Evolutionary conservation across 176 grass and related monocot genomes (phyloP), one percentile per base, ranked within the genome.

Genomic region (Typha latifolia): DNA sequence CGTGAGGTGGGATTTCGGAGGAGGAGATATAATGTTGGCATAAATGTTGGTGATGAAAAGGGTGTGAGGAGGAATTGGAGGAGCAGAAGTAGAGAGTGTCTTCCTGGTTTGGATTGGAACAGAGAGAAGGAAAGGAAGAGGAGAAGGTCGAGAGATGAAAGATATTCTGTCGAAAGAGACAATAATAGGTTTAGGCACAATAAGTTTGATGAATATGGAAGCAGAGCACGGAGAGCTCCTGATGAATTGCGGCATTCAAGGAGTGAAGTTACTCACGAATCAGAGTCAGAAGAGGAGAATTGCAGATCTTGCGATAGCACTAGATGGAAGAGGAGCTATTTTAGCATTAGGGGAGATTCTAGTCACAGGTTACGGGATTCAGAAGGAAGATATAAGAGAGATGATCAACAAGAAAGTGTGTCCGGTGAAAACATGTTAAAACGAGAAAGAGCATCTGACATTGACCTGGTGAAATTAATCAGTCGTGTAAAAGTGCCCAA

Each of bases 101-200:
- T 9, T 59, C 18, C 5, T 12, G 59, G 14, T 21, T 69, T 2
- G 12, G 79, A 78, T 37, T 74, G 79, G 79, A 48, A 13, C 49
- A 66, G 74, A 15, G 55, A 27, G 32, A 79, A 76, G 12, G 74
- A 76, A 13, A 71, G 74, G 70, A 66, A 71, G 3, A 2, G 48
- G 49, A 75, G 64, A 49, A 82, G 57, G 47, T 72, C 79, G 1
- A 63, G 63, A 16, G 84, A 87, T 59, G 72, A 80, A 49, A 76
- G 80, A 71, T 76, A 14, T 76, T 63, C 16, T 59, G 53, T 59
- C n/a, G 53, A 76, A 16, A 87, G 76, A 72, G 82, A 78, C 48
- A 80, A 87, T 49, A 69, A 55, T 0, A 87, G 76, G 73, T 68
- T 66, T 1, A 79, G 74, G 49, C 64, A 76, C 21, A 62, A 29